Percentiles rank a stretch among this genome's conserved stretches.
Conservation (phyloP, 1,139 yeast species). For the Geotrichum histeridarum region DNA sequence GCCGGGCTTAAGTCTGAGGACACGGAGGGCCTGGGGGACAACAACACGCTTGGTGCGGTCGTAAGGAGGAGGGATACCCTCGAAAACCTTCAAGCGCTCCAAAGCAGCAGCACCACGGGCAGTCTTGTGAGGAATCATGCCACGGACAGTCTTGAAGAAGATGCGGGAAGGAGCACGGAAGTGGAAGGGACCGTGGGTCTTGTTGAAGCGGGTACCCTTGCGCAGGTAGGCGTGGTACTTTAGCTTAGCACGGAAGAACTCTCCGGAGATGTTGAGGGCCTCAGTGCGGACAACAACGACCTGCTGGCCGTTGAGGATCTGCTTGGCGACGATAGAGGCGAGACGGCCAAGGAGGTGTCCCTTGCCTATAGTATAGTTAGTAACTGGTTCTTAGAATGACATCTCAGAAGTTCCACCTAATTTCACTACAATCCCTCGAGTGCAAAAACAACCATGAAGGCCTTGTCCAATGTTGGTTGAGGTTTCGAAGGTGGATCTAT, state of each 20-base stretch:
- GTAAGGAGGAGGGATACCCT: conserved; percentile 99
- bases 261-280: conserved; percentile 98
- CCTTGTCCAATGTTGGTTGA: neutral
- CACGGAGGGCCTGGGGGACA: conserved; percentile 99
- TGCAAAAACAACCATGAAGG: too few relatives aligned
- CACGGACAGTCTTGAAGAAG: conserved; percentile 98
- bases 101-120: conserved; percentile 99
- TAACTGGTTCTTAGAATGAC: neutral
- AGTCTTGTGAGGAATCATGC: conserved; percentile 99
- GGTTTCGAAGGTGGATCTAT: too few relatives aligned
- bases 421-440: too few relatives aligned
- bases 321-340: conserved; percentile 98
- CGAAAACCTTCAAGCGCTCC: conserved; percentile 98
- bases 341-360: conserved; percentile 99
- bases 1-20: conserved; percentile 98
- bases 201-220: conserved; percentile 98
- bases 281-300: conserved; percentile 96
- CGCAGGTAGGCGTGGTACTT: conserved; percentile 99
- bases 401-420: neutral
- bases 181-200: conserved; percentile 99
- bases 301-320: conserved; percentile 96
- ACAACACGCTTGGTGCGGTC: conserved; percentile 99
- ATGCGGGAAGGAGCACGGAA: conserved; percentile 99
- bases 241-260: conserved; percentile 98
- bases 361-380: conserved; percentile 53